A percentile compares a stretch with the other conserved stretches of the same genome.
phyloP scores from a whole-genome alignment of 345 rosid genomes.

The Sapria himalayana region DNA sequence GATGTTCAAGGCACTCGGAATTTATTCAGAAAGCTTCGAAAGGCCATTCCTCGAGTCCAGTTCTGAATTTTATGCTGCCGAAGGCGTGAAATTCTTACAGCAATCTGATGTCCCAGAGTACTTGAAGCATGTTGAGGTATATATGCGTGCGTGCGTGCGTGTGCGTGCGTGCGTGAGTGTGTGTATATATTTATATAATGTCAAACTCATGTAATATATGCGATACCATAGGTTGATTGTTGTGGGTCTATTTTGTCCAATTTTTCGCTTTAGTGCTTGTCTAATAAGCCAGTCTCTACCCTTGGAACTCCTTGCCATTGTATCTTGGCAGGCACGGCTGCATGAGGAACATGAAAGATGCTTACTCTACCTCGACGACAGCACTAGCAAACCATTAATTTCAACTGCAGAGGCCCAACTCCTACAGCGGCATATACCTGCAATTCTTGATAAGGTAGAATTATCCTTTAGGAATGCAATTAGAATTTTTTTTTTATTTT shows the following conservation, averaged over 20 bases:
- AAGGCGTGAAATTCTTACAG: constrained; percentile 95
- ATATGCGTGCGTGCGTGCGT: too few species aligned
- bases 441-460: constrained; percentile 80
- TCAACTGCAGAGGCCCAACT: constrained; percentile 76
- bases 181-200: too few species aligned
- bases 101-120: constrained; percentile 96
- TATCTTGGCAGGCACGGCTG: constrained; percentile 51
- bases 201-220: too few species aligned
- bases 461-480: constrained; percentile 2
- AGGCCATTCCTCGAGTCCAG: constrained; percentile 80
- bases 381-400: constrained; percentile 68
- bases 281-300: constrained; percentile 1
- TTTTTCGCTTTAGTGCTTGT: too few species aligned
- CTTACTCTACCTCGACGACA: constrained; percentile 62
- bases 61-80: constrained; percentile 90
- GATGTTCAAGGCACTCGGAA: constrained; percentile 96
- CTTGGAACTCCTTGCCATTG: constrained; percentile 6
- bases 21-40: constrained; percentile 86
- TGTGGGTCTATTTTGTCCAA: too few species aligned
- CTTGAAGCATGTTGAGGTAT: constrained; percentile 94
- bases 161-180: too few species aligned
- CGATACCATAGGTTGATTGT: too few species aligned
- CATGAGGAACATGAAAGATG: constrained; percentile 96
- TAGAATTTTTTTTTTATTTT: neutral
- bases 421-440: constrained; percentile 68